phyloP scores from a whole-genome alignment of 495 filamentous ascomycete genomes.

The Penicillium lagena region DNA sequence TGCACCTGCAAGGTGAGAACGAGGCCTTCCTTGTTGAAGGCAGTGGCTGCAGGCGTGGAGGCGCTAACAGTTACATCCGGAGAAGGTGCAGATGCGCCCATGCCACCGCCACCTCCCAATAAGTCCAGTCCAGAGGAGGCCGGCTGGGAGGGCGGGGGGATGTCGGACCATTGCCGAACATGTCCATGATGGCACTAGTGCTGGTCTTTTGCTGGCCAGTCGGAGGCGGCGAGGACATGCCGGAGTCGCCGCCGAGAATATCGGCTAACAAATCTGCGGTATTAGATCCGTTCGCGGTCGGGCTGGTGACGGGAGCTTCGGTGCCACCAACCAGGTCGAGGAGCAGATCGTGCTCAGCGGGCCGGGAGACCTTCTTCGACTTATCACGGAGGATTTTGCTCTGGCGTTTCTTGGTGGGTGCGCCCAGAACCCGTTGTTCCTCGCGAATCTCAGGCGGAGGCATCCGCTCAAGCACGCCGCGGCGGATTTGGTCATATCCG shows the following conservation, averaged over 20 bases:
- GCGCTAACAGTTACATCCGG: conserved; percentile 36
- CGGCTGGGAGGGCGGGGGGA: conserved; percentile 26
- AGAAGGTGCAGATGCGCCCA: conserved; percentile 38
- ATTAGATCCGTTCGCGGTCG: conserved; percentile 59
- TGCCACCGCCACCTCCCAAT: conserved; percentile 23
- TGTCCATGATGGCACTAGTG: conserved; percentile 78
- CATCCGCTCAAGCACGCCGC: conserved; percentile 94
- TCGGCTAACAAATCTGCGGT: conserved; percentile 85
- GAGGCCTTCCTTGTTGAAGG: conserved; percentile 82
- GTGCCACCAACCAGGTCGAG: conserved; percentile 88
- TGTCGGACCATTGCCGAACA: conserved; percentile 50
- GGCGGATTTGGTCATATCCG: conserved; percentile 76
- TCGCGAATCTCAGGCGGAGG: conserved; percentile 94
- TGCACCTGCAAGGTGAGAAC: conserved; percentile 74
- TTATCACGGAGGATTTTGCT: conserved; percentile 67
- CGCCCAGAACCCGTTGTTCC: conserved; percentile 82
- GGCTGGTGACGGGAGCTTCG: conserved; percentile 47
- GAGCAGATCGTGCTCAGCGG: conserved; percentile 82
- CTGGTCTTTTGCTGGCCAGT: conserved; percentile 46
- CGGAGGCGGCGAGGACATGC: conserved; percentile 47
- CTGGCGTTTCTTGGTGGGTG: conserved; percentile 70
- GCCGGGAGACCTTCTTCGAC: conserved; percentile 65
- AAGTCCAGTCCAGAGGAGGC: conserved; percentile 44
- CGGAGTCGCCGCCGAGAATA: conserved; percentile 54
- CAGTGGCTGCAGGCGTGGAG: conserved; percentile 47